Base-by-base conservation (phyloP, 345 rosid species). In the Citrus cavaleriei region DNA sequence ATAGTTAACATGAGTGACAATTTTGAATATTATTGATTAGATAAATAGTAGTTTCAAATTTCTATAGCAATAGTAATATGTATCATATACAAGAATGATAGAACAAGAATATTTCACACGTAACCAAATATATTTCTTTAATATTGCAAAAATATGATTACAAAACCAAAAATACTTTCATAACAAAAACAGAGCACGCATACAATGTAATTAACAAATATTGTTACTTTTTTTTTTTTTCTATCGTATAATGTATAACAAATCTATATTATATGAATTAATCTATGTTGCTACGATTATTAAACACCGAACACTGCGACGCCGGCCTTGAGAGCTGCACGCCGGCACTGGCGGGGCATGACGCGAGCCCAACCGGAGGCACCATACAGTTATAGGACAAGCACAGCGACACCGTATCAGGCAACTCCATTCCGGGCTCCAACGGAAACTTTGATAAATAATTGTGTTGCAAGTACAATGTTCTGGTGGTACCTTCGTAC, bases 361-460 rank as follows among this genome's bases (percentile, higher is more conserved):
- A 77, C 66, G 81, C 76, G 32, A 86, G 61, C 38, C 95, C 96
- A 12, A 87, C 80, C 0, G 87, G 84, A n/a, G 93, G 93, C 58
- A 72, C 81, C 92, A 93, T 89, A 80, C 98, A 94, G 68, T 94
- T 94, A 70, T 94, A 94, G 1, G 93, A 87, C 89, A 93, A 84
- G 87, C 98, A 95, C 59, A 95, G 65, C 60, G 89, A 85, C 66
- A 75, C 91, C 51, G 93, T 68, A 73, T 87, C 90, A 0, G 97
- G 97, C 67, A 95, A 78, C 35, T 64, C 80, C 30, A 22, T 49
- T 4, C 89, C 89, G 4, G 80, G 77, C 25, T 74, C 84, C 78
- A 87, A 75, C 8, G 93, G 90, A 77, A 94, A 93, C 46, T 81
- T 86, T 0, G 92, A 77, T 2, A 93, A 67, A 81, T 88, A 94